Evolutionary conservation across 768 basidiomycete genomes (phyloP).

Genomic region (Baorangia bicolor): DNA sequence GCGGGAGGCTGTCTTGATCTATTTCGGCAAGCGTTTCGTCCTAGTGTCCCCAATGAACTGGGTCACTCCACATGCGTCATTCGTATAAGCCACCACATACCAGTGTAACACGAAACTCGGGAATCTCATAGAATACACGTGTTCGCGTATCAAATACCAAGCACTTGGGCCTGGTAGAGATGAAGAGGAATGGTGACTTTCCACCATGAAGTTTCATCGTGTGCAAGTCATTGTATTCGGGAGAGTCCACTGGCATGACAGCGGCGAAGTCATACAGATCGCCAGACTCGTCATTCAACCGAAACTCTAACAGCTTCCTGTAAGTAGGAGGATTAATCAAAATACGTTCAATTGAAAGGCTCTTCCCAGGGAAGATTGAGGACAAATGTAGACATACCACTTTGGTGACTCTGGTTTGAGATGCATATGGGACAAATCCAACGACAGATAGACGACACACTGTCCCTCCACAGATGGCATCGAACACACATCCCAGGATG

Average conservation of each 20-base stretch:
- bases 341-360: background rate
- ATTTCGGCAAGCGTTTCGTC: background rate
- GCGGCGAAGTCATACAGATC: background rate
- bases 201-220: fast-evolving
- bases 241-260: background rate
- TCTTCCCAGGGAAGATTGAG: background rate
- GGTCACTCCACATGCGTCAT: background rate
- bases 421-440: no score
- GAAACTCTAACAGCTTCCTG: background rate
- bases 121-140: background rate
- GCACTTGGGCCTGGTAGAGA: background rate
- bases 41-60: background rate
- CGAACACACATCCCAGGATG: background rate
- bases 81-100: conserved; percentile 11
- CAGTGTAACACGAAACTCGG: background rate
- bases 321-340: background rate
- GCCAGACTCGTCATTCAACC: background rate
- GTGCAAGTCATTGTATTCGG: no score
- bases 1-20: fast-evolving
- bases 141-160: conserved; percentile 1
- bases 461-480: background rate
- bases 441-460: background rate
- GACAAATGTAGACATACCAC: background rate
- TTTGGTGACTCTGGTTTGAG: no score
- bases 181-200: background rate